Evolutionary conservation across 2,329 filamentous ascomycete genomes (phyloP).

Genomic region (Sclerotinia spermophila): DNA sequence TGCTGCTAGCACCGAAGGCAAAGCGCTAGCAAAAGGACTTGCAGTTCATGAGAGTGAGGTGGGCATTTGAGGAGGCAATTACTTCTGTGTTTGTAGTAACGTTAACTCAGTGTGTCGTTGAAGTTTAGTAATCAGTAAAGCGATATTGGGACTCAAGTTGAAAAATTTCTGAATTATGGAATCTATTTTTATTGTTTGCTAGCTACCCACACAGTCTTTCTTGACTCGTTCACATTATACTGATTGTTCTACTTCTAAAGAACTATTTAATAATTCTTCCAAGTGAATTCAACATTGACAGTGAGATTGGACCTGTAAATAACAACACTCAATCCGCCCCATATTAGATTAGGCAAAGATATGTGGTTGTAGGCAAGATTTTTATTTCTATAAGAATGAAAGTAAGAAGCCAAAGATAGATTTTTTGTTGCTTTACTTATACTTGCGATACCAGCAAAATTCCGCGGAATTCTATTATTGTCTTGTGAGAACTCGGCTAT

Average conservation of each 20-base stretch:
- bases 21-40: neutral
- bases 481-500: too few species aligned
- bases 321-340: neutral
- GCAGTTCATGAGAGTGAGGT: neutral
- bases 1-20: neutral
- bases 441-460: neutral
- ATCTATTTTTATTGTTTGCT: neutral
- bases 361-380: rapidly evolving
- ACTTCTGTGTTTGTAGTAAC: neutral
- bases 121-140: neutral
- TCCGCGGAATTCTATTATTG: neutral
- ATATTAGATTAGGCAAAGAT: neutral
- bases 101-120: neutral
- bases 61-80: neutral
- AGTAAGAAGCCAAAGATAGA: neutral
- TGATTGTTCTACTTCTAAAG: neutral
- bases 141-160: neutral
- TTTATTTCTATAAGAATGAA: neutral
- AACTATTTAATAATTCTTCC: too few species aligned
- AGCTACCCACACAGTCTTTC: neutral
- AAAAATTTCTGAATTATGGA: neutral
- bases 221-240: too few species aligned
- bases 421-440: neutral
- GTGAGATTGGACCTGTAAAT: neutral
- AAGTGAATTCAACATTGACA: neutral